Conservation (phyloP, 2,329 filamentous ascomycete genomes). For the Apiospora pterosperma region DNA sequence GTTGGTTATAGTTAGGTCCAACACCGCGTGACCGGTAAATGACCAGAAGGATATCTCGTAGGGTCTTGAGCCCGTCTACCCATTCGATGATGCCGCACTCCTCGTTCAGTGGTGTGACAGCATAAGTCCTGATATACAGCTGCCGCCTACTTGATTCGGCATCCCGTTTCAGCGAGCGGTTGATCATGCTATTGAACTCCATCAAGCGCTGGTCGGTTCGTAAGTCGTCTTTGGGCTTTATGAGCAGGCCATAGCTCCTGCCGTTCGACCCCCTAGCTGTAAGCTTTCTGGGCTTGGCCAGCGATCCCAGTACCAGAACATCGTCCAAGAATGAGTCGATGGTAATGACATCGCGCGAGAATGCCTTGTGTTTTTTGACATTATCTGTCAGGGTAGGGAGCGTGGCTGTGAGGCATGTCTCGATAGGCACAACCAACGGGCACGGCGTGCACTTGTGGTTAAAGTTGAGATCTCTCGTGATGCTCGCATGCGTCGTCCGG, state of each 20-base stretch:
- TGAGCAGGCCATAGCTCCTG: constrained; percentile 81
- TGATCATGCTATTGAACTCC: constrained; percentile 99
- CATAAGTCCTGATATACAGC: constrained; percentile 95
- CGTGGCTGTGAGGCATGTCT: constrained; percentile 77
- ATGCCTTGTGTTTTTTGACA: constrained; percentile 76
- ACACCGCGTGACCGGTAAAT: constrained; percentile 76
- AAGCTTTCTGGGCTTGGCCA: constrained; percentile 89
- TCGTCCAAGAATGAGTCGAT: constrained; percentile 81
- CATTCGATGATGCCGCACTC: constrained; percentile 98
- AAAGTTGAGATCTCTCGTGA: constrained; percentile 76
- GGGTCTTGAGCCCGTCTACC: constrained; percentile 92
- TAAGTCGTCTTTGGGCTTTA: constrained; percentile 97
- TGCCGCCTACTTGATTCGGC: constrained; percentile 86
- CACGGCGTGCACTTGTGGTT: constrained; percentile 81
- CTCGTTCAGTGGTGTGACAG: constrained; percentile 93
- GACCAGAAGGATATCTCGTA: constrained; percentile 83
- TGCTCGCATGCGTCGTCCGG: constrained; percentile 65
- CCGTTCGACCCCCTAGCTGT: constrained; percentile 88
- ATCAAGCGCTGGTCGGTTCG: constrained; percentile 97
- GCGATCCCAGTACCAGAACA: constrained; percentile 82
- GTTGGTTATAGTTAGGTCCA: constrained; percentile 63
- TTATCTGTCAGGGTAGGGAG: constrained; percentile 73
- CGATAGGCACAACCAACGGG: constrained; percentile 82
- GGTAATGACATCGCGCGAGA: constrained; percentile 80
- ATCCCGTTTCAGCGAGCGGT: constrained; percentile 86